Evolutionary conservation across 495 filamentous ascomycete genomes (phyloP).

Genomic region (Clohesyomyces aquaticus): DNA sequence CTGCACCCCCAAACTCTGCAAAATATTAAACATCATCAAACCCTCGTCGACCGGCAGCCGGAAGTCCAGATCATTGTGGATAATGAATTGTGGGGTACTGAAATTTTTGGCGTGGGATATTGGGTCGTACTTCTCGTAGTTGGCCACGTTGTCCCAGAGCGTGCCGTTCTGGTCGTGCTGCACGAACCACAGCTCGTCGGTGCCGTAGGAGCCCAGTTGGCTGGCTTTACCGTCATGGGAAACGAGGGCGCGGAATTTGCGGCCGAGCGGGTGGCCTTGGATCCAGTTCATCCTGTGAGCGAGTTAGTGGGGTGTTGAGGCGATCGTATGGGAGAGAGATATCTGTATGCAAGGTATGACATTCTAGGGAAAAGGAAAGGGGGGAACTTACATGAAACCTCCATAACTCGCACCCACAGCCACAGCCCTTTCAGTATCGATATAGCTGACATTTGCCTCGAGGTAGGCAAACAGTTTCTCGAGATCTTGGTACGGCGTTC

Average conservation of each 20-base stretch:
- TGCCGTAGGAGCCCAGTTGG: conserved; percentile 50
- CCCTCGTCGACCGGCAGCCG: conserved; percentile 52
- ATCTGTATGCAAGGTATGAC: too few species aligned
- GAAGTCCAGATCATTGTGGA: conserved; percentile 55
- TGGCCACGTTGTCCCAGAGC: conserved; percentile 53
- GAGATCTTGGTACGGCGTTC: conserved; percentile 58
- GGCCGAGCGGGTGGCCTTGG: conserved; percentile 57
- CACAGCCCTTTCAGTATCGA: conserved; percentile 55
- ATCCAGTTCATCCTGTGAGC: conserved; percentile 56
- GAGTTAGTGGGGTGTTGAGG: neutral
- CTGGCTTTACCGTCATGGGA: conserved; percentile 53
- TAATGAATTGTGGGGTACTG: conserved; percentile 52
- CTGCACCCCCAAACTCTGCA: conserved; percentile 56
- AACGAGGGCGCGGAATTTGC: conserved; percentile 60
- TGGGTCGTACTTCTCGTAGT: conserved; percentile 54
- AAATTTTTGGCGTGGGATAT: conserved; percentile 44
- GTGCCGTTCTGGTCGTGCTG: conserved; percentile 52
- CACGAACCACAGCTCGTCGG: conserved; percentile 55
- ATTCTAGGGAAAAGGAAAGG: too few species aligned
- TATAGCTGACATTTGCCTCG: conserved; percentile 52
- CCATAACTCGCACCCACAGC: conserved; percentile 54
- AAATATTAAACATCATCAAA: conserved; percentile 53
- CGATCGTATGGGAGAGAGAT: neutral
- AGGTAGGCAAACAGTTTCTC: conserved; percentile 56
- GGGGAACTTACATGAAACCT: conserved; percentile 52